Evolutionary conservation across 1,139 yeast genomes (phyloP), one percentile per base, ranked within the genome.

Genomic region (Geotrichum bryndzae): DNA sequence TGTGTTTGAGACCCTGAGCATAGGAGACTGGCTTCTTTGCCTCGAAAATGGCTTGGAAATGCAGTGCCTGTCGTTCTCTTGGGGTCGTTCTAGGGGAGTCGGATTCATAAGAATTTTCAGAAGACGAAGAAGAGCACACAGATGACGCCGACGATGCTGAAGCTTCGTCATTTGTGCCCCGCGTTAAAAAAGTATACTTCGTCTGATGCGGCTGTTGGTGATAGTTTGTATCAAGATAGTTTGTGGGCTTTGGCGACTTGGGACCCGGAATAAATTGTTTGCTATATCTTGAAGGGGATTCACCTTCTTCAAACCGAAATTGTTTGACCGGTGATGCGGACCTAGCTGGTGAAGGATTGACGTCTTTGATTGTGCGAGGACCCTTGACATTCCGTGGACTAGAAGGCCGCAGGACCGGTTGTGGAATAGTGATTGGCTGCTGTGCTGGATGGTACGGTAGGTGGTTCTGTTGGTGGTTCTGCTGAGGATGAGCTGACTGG

Each of bases 331-430:
- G 59, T 6, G 57, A 53, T 50, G 48, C 45, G 25, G 29, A 18
- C 23, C 48, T 52, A 41, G 38, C n/a, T 15, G 58, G 54, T n/a
- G 62, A 61, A 8, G 54, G 8, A 18, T 51, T 51, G n/a, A 25
- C 18, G 46, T 59, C 61, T 3, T 57, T 58, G 23, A 62, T 59
- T 23, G 57, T 59, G 33, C 64, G 57, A 3, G 62, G 64, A 1
- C 64, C 64, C 45, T 56, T 54, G 18, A 60, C 62, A 15, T 54
- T 51, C 51, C 57, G 53, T 4, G 57, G 48, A 23, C 41, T 35
- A 8, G 41, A 35, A 35, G 41, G 41, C 25, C 23, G 29, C 11
- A 25, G 51, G 7, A 15, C 29, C 51, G 11, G 29, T 48, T 48
- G 51, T 23, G 25, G 51, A 3, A 48, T 23, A 48, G 25, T 11